Evolutionary conservation across 768 basidiomycete species (phyloP), one percentile per base, ranked within the genome.

Genomic region (Podaxis sp.): DNA sequence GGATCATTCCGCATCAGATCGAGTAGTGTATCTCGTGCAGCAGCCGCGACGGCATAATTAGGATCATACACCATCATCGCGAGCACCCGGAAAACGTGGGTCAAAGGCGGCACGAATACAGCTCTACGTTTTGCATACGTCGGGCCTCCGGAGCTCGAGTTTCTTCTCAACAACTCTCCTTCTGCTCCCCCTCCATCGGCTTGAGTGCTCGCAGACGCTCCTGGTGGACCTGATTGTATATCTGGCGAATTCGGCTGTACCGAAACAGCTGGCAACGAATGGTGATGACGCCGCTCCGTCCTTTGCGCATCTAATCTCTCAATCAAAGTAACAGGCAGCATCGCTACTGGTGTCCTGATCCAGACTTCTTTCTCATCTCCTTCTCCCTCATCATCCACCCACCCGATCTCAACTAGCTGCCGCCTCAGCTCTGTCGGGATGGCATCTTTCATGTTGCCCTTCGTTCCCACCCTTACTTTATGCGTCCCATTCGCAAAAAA

Each of bases 1-100:
- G 90, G 86, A 65, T 93, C 90, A 66, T 90, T 88, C 21, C 89
- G 81, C 83, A 91, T 86, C 50, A 88, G 71, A 61, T 89, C 86
- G 14, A 88, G 64, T 44, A 91, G 67, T 4, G 82, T 74, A 27
- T 77, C 77, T 46, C 85, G 80, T 21, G 90, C 85, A 2, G 82
- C 75, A 28, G 76, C 79, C 10, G 87, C 81, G 27, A 91, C 78
- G 3, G 70, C 66, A 61, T 83, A 74, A 67, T 85, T 79, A 32
- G 73, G 55, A 65, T 90, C 87, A 46, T 76, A 78, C 4, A 82
- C 76, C 62, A 90, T 70, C 0, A 72, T 67, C 2, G 83, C 78
- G 27, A 93, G 72, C 4, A 76, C 75, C 3, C 81, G 81, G 63
- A 91, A 83, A 2, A 87, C 69, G 13, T 74, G 67, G 1, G 82